phyloP scores from a whole-genome alignment of 2,329 filamentous ascomycete genomes.

The Fusarium protoensiforme region DNA sequence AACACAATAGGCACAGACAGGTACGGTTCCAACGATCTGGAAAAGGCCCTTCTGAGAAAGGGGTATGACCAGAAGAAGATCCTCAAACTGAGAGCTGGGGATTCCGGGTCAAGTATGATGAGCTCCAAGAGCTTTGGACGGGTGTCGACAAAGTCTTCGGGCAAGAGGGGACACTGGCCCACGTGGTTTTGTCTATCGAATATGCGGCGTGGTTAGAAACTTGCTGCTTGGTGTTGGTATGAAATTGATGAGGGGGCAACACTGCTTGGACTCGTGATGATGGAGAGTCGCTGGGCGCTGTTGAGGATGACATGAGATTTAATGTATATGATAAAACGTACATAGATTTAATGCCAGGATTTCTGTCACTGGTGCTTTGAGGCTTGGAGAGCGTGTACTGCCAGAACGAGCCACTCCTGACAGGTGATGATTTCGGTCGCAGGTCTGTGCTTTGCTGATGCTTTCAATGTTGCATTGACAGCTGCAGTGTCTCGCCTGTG shows the following conservation, averaged over 20 bases:
- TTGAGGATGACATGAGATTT: background rate
- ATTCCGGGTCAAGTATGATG: background rate
- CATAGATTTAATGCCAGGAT: background rate
- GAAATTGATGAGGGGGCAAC: background rate
- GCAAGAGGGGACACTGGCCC: background rate
- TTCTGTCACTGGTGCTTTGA: background rate
- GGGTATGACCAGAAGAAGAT: background rate
- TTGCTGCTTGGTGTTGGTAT: background rate
- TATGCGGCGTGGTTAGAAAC: background rate
- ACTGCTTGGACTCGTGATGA: background rate
- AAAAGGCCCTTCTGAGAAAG: background rate
- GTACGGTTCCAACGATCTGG: background rate
- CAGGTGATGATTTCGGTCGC: background rate
- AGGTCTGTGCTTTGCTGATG: background rate
- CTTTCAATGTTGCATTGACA: background rate
- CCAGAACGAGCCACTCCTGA: background rate
- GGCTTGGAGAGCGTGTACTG: background rate
- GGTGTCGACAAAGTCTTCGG: background rate
- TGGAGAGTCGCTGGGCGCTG: background rate
- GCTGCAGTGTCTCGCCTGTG: background rate
- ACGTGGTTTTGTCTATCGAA: background rate
- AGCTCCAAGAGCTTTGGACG: background rate
- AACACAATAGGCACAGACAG: background rate
- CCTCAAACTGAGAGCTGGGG: background rate
- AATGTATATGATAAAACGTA: background rate